phyloP scores from a whole-genome alignment of 371 early-diverging fungal species.

The Rhizopus delemar region DNA sequence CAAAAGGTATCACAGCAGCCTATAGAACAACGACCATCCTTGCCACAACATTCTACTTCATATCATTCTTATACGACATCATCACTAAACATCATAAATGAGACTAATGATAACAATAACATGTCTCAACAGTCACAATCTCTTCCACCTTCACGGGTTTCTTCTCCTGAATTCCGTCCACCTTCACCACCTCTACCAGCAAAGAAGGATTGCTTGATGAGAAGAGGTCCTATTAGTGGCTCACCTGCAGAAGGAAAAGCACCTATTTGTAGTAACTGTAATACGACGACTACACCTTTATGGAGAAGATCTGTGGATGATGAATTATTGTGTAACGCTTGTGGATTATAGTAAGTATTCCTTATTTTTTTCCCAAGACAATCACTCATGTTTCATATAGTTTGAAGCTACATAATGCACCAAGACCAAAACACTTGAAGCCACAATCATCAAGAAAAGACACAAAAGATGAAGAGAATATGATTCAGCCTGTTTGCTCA shows the following conservation, averaged over 20 bases:
- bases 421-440: constrained; percentile 57
- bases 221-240: constrained; percentile 18
- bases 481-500: constrained; percentile 63
- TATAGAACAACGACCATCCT: not conserved
- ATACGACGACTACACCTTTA: constrained; percentile 86
- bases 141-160: constrained; percentile 23
- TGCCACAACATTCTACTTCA: not conserved
- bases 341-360: constrained; percentile 76
- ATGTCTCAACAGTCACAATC: constrained; percentile 23
- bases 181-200: constrained; percentile 9
- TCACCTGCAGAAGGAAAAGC: constrained; percentile 24
- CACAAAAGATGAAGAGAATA: constrained; percentile 26
- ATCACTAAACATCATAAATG: not conserved
- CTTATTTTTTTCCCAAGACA: not conserved
- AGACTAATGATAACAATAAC: not conserved
- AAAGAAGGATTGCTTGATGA: constrained; percentile 13
- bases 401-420: constrained; percentile 72
- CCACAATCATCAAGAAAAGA: constrained; percentile 31
- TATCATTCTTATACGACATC: not conserved
- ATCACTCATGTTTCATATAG: constrained; percentile 8
- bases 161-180: constrained; percentile 7
- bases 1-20: not conserved
- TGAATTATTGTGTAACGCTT: constrained; percentile 90
- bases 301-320: constrained; percentile 91
- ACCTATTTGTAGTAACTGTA: constrained; percentile 81